Evolutionary conservation across 2,329 filamentous ascomycete species (phyloP).

Genomic region (Colletotrichum noveboracense): DNA sequence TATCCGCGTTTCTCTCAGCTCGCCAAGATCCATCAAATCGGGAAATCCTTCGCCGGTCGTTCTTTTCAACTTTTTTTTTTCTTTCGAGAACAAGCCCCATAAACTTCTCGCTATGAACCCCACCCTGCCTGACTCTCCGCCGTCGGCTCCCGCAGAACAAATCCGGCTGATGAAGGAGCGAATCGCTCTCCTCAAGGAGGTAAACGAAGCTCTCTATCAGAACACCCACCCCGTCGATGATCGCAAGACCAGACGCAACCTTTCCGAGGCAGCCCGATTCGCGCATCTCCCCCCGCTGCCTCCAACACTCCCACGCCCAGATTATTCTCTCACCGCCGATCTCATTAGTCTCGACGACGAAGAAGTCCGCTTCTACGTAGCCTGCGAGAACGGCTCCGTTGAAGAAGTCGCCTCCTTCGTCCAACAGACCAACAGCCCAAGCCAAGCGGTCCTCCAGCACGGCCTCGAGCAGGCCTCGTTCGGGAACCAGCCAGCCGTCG

Average conservation of each 20-base stretch:
- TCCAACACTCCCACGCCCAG: background rate
- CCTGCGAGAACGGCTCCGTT: background rate
- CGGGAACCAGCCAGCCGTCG: background rate
- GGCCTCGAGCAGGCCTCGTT: background rate
- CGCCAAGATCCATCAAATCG: too few relatives aligned
- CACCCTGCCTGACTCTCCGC: background rate
- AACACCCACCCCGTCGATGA: background rate
- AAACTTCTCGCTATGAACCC: background rate
- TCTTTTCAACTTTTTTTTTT: too few relatives aligned
- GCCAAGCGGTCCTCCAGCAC: background rate
- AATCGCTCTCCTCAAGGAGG: background rate
- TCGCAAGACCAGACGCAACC: background rate
- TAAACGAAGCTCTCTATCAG: background rate
- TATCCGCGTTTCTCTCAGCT: too few relatives aligned
- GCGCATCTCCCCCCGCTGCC: background rate
- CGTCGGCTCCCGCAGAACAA: background rate
- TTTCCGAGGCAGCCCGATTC: background rate
- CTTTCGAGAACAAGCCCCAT: too few relatives aligned
- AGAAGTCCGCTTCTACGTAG: background rate
- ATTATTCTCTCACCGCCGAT: background rate
- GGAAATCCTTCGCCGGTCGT: too few relatives aligned
- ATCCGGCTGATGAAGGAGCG: background rate
- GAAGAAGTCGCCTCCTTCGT: background rate
- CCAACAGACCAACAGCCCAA: background rate
- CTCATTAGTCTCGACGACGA: background rate